Conservation (phyloP, 2,329 filamentous ascomycete genomes). For the Proliferodiscus dingleyae region DNA sequence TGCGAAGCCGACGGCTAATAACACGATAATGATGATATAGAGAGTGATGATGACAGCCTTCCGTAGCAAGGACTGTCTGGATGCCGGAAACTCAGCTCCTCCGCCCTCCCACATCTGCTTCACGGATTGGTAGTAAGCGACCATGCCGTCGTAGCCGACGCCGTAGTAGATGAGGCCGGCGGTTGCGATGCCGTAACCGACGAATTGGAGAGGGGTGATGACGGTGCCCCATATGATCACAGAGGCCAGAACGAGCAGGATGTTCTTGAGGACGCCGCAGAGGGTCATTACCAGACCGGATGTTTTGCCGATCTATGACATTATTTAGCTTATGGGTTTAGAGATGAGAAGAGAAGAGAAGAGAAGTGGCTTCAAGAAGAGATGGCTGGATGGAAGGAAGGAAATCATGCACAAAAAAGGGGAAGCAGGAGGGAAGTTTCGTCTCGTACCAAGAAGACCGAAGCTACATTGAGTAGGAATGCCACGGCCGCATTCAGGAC, state of each 20-base stretch:
- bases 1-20: too few species aligned
- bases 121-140: too few species aligned
- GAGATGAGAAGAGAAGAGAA: not conserved
- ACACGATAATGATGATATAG: too few species aligned
- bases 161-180: constrained; percentile 81
- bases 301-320: constrained; percentile 74
- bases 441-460: constrained; percentile 79
- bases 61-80: too few species aligned
- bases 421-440: too few species aligned
- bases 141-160: constrained; percentile 75
- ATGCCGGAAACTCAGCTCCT: too few species aligned
- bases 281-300: constrained; percentile 82
- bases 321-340: constrained; percentile 6
- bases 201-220: constrained; percentile 70
- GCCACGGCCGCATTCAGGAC: constrained; percentile 73
- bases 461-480: constrained; percentile 78
- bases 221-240: constrained; percentile 79
- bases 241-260: constrained; percentile 72
- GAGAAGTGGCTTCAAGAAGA: too few species aligned
- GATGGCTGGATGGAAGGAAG: too few species aligned
- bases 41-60: too few species aligned
- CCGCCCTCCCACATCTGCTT: too few species aligned
- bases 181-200: constrained; percentile 78
- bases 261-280: constrained; percentile 83
- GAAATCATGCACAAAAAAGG: too few species aligned